phyloP scores from a whole-genome alignment of 257 asterid genomes.

The Nicotiana obtusifolia region DNA sequence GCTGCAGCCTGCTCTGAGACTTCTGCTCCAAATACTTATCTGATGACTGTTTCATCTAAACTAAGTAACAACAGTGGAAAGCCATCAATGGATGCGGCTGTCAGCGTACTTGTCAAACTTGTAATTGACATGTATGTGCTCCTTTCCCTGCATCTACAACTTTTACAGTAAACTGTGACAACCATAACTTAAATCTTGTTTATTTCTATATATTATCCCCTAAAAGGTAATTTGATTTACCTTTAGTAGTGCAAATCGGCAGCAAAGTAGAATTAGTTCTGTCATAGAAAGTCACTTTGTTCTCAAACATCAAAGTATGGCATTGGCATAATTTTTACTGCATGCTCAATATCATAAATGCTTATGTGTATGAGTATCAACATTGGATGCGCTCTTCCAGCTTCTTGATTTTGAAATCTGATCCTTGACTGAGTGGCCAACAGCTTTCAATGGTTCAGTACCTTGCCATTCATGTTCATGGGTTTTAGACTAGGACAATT shows the following conservation, averaged over 20 bases:
- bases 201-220: background rate
- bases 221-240: background rate
- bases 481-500: background rate
- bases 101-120: conserved; percentile 96
- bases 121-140: conserved; percentile 92
- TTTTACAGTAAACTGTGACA: background rate
- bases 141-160: conserved; percentile 6
- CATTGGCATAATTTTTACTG: background rate
- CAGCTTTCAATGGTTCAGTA: background rate
- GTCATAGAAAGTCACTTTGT: background rate
- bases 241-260: background rate
- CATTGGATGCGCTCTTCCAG: background rate
- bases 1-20: conserved; percentile 96
- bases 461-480: background rate
- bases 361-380: background rate
- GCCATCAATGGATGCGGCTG: conserved; percentile 97
- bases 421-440: background rate
- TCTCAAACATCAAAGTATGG: background rate
- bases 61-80: conserved; percentile 73
- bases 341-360: background rate
- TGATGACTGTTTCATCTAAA: conserved; percentile 71
- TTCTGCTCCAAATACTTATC: conserved; percentile 55
- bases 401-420: background rate
- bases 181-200: background rate
- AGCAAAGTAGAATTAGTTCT: background rate